phyloP scores from a whole-genome alignment of 2,329 filamentous ascomycete genomes.

The Xylariaceae sp. region DNA sequence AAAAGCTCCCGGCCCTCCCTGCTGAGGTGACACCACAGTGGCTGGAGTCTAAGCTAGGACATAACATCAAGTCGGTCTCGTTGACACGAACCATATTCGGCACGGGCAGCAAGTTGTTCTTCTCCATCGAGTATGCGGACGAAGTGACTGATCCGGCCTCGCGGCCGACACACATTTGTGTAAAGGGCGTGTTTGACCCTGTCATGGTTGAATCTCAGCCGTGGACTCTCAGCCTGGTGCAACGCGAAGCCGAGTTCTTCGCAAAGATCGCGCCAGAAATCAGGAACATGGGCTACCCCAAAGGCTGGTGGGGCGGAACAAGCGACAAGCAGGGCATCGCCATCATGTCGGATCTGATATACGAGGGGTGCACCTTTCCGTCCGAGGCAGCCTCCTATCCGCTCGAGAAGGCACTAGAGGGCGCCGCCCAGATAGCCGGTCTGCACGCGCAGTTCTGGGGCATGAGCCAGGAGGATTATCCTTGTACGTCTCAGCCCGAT shows the following conservation, averaged over 20 bases:
- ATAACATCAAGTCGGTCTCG: constrained; percentile 30
- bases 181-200: constrained; percentile 45
- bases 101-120: constrained; percentile 36
- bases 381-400: constrained; percentile 37
- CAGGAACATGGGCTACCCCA: constrained; percentile 38
- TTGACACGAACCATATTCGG: constrained; percentile 30
- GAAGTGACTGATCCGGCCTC: constrained; percentile 13
- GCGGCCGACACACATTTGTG: constrained; percentile 35
- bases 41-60: constrained; percentile 33
- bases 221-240: constrained; percentile 35
- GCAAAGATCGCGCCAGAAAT: constrained; percentile 38
- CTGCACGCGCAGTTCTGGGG: constrained; percentile 46
- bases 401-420: constrained; percentile 38
- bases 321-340: constrained; percentile 42
- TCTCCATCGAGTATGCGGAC: constrained; percentile 27
- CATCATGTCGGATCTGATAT: constrained; percentile 41
- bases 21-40: constrained; percentile 32
- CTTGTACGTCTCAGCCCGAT: constrained; percentile 17
- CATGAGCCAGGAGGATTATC: constrained; percentile 27
- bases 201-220: constrained; percentile 38
- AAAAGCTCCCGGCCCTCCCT: constrained; percentile 30
- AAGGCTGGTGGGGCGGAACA: constrained; percentile 42
- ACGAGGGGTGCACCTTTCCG: constrained; percentile 40
- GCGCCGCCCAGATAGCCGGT: constrained; percentile 44
- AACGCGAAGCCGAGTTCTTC: constrained; percentile 44